Conservation (phyloP, 2,329 filamentous ascomycete genomes). For the Orbilia quercus region DNA sequence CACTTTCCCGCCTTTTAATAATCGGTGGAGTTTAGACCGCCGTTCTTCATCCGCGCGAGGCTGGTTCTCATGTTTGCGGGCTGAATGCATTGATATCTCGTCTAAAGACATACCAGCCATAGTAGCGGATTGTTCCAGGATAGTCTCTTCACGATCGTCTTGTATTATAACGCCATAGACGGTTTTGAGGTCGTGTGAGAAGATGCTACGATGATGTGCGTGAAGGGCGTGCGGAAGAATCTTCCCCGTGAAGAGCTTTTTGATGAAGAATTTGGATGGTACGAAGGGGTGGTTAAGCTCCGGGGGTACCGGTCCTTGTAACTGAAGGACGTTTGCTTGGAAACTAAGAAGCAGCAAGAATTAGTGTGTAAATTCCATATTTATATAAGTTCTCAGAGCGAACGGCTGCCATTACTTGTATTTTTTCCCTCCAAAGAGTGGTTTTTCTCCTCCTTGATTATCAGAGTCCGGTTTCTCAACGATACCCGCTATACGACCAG, state of each 20-base stretch:
- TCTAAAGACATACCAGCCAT: slow-evolving; percentile 31
- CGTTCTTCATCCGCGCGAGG: slow-evolving; percentile 27
- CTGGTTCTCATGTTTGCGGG: slow-evolving; percentile 2
- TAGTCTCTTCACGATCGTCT: slow-evolving; percentile 17
- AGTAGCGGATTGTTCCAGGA: slow-evolving; percentile 40
- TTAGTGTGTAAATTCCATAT: not conserved
- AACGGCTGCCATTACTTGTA: slow-evolving; percentile 54
- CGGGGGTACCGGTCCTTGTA: slow-evolving; percentile 50
- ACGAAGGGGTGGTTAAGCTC: slow-evolving; percentile 53
- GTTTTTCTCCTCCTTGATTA: slow-evolving; percentile 10
- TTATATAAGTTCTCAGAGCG: not conserved
- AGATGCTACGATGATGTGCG: slow-evolving; percentile 45
- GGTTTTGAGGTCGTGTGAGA: slow-evolving; percentile 52
- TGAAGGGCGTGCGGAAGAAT: slow-evolving; percentile 50
- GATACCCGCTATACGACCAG: slow-evolving; percentile 47
- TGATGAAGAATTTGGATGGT: slow-evolving; percentile 55
- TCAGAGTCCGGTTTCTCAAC: slow-evolving; percentile 39
- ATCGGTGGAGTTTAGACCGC: slow-evolving; percentile 35
- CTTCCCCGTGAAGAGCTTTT: slow-evolving; percentile 50
- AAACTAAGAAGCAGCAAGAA: slow-evolving; percentile 21
- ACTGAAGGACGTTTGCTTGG: slow-evolving; percentile 51
- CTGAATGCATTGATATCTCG: slow-evolving; percentile 16
- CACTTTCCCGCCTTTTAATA: slow-evolving; percentile 43
- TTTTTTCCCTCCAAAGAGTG: slow-evolving; percentile 34
- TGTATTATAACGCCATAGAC: slow-evolving; percentile 52